Base-by-base conservation (phyloP, 1,284 basidiomycete genomes). In the Fomitopsis palustris region DNA sequence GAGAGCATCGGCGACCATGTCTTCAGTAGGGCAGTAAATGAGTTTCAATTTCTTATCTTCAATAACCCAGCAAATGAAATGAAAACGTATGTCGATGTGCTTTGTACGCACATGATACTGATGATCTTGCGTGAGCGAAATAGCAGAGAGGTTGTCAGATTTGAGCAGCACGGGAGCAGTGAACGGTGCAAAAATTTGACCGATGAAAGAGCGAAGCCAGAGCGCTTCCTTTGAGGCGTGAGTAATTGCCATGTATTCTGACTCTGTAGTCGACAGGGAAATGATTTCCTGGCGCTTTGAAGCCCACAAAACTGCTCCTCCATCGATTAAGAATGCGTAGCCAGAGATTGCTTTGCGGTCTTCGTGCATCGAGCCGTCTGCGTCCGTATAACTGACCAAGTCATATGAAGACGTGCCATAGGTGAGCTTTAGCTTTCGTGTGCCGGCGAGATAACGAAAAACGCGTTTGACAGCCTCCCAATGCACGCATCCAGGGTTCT, bases 361-460 rank as follows among this genome's bases (percentile, higher is more conserved):
- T n/a, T n/a, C n/a, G n/a, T n/a, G n/a, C n/a, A n/a, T n/a, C n/a
- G n/a, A n/a, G 23, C 65, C 63, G 43, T 67, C 75, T 0, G 78
- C 71, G 62, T 83, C 79, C 1, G 73, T 69, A 60, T 72, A 82
- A 0, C 74, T 78, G 0, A 65, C 37, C 10, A 25, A 43, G 25
- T 55, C 16, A 31, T 43, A 39, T 2, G 23, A 25, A 1, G 3
- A 1, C 23, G 16, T 70, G 16, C 74, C 69, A 2, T 76, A 68
- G 17, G 61, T 58, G 23, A 80, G 68, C 37, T 66, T 64, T 12
- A 72, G 54, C 10, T 68, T 47, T 5, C 62, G 37, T 0, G 80
- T 79, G 4, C 75, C 74, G 17, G 74, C 71, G 2, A 83, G 70
- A 62, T 83, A 83, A 0, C 69, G 69, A 0, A 81, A 65, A 3